Evolutionary conservation across 441 rosid species (phyloP).

Genomic region (Eutrema salsugineum): DNA sequence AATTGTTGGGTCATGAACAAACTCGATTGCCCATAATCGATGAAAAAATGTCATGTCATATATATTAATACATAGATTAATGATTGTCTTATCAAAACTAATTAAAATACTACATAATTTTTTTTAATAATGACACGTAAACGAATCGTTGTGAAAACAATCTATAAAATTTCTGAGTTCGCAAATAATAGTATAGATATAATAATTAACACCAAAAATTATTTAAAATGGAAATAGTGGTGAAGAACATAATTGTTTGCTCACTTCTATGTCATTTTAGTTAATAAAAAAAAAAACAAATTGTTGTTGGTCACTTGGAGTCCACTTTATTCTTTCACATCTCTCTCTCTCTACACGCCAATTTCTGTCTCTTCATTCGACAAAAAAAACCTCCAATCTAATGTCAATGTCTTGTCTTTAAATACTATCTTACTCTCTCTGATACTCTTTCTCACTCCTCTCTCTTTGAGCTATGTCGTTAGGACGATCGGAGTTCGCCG

Average conservation of each 20-base stretch:
- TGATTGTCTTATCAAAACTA: too few relatives aligned
- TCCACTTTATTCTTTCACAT: constrained; percentile 23
- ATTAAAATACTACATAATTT: too few relatives aligned
- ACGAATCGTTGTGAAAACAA: too few relatives aligned
- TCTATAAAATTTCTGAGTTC: too few relatives aligned
- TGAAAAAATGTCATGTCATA: too few relatives aligned
- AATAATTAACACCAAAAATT: not conserved
- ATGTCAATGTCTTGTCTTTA: constrained; percentile 23
- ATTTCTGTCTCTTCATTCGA: constrained; percentile 21
- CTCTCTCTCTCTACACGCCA: constrained; percentile 5
- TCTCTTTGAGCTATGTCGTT: constrained; percentile 23
- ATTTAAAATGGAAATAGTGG: not conserved
- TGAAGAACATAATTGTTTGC: not conserved
- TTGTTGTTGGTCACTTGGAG: not conserved
- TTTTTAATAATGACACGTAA: too few relatives aligned
- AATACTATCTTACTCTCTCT: not conserved
- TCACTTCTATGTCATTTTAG: not conserved
- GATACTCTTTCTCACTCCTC: constrained; percentile 1
- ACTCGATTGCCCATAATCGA: too few relatives aligned
- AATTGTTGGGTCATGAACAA: too few relatives aligned
- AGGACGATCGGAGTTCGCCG: constrained; percentile 8
- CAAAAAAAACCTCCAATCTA: constrained; percentile 16
- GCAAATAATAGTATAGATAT: too few relatives aligned
- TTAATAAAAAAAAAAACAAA: not conserved
- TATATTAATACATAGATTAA: too few relatives aligned